phyloP scores from a whole-genome alignment of 2,329 filamentous ascomycete genomes.

The Davidsoniella australis region DNA sequence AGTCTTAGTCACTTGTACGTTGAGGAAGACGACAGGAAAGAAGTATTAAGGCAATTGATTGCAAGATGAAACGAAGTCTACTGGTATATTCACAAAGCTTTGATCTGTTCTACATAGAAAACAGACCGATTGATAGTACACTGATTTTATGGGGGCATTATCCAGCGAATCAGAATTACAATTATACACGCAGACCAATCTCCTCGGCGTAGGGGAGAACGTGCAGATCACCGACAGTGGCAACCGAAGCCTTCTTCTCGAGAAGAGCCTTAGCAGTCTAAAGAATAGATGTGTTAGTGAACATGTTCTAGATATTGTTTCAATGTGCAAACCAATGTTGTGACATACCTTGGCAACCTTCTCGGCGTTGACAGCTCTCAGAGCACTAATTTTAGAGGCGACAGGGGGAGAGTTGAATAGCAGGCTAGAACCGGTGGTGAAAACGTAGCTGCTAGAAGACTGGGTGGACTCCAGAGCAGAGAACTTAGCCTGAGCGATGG shows the following conservation, averaged over 20 bases:
- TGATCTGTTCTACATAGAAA: conserved; percentile 16
- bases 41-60: conserved; percentile 1
- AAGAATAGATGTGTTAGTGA: conserved; percentile 19
- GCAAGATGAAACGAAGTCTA: conserved; percentile 20
- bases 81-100: conserved; percentile 29
- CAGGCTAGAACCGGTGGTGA: conserved; percentile 70
- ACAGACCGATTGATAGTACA: conserved; percentile 14
- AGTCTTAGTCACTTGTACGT: too few species aligned
- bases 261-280: conserved; percentile 80
- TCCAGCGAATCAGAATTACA: conserved; percentile 14
- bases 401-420: conserved; percentile 72
- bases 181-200: conserved; percentile 85
- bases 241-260: conserved; percentile 75
- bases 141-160: conserved; percentile 13
- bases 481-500: conserved; percentile 85
- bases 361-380: conserved; percentile 68
- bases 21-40: too few species aligned
- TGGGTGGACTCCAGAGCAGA: conserved; percentile 70
- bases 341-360: conserved; percentile 32
- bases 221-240: conserved; percentile 80
- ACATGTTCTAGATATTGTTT: not conserved
- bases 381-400: conserved; percentile 57
- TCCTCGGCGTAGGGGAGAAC: conserved; percentile 86
- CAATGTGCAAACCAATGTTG: not conserved
- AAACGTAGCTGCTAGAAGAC: conserved; percentile 57